Evolutionary conservation across 2,329 filamentous ascomycete species (phyloP).

Genomic region (Elsinoe necatrix): DNA sequence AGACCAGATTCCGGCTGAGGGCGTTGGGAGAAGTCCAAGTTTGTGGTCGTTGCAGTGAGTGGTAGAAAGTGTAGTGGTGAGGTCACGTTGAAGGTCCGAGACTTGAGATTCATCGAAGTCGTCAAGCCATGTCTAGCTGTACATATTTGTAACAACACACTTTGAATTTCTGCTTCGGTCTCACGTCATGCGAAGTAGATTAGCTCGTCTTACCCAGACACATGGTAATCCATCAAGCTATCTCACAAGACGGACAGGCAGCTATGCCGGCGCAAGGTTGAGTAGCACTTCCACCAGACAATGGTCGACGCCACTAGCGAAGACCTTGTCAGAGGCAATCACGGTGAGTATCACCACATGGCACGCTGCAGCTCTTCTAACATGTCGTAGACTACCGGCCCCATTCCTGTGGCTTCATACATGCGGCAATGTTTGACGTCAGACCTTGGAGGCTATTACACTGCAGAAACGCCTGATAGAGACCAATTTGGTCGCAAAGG

Average conservation of each 20-base stretch:
- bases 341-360: conserved; percentile 47
- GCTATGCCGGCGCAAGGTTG: conserved; percentile 32
- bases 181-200: conserved; percentile 23
- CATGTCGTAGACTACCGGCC: conserved; percentile 64
- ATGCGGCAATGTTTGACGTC: conserved; percentile 98
- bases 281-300: conserved; percentile 35
- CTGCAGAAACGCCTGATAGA: conserved; percentile 56
- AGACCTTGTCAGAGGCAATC: conserved; percentile 78
- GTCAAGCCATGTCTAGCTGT: too few species aligned
- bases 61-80: neutral
- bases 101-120: neutral
- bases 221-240: neutral
- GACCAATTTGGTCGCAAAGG: conserved; percentile 91
- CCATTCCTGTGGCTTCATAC: conserved; percentile 82
- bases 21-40: neutral
- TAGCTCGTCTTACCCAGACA: conserved; percentile 5
- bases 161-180: neutral
- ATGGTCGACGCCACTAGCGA: conserved; percentile 90
- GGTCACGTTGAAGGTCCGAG: neutral
- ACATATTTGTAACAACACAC: neutral
- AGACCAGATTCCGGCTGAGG: too few species aligned
- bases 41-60: neutral
- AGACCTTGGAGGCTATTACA: conserved; percentile 89
- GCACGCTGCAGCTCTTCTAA: neutral
- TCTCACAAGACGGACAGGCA: neutral